A percentile compares a stretch with the other conserved stretches of the same genome.
Conservation (phyloP, 2,329 filamentous ascomycete genomes). For the Tothia fuscella region DNA sequence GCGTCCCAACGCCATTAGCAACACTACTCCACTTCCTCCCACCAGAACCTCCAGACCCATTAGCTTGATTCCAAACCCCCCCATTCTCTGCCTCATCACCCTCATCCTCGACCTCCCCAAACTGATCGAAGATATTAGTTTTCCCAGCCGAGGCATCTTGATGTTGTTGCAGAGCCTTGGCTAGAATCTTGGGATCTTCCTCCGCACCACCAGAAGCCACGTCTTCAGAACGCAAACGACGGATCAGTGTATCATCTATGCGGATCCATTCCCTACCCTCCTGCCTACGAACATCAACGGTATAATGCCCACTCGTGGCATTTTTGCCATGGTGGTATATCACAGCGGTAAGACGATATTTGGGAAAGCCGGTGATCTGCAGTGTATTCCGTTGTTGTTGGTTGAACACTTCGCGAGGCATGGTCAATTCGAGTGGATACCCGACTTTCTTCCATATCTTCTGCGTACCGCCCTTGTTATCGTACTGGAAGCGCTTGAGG, state of each 20-base stretch:
- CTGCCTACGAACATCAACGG: slow-evolving; percentile 88
- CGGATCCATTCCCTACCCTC: slow-evolving; percentile 95
- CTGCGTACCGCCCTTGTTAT: slow-evolving; percentile 73
- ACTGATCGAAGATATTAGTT: slow-evolving; percentile 64
- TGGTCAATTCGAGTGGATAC: slow-evolving; percentile 87
- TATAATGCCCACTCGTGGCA: slow-evolving; percentile 92
- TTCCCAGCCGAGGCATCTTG: slow-evolving; percentile 39
- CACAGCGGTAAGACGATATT: slow-evolving; percentile 76
- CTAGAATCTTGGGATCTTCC: slow-evolving; percentile 60
- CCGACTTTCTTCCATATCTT: slow-evolving; percentile 99
- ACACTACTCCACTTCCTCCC: slow-evolving; percentile 64
- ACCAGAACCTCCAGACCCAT: background rate
- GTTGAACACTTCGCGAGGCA: slow-evolving; percentile 80
- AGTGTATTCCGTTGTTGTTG: slow-evolving; percentile 58
- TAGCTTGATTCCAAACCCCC: slow-evolving; percentile 7
- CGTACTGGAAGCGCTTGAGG: slow-evolving; percentile 94
- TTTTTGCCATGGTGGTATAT: slow-evolving; percentile 98
- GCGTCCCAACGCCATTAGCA: slow-evolving; percentile 41
- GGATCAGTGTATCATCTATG: slow-evolving; percentile 84
- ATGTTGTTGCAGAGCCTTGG: slow-evolving; percentile 53
- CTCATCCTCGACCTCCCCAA: slow-evolving; percentile 46
- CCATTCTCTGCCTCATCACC: slow-evolving; percentile 35
- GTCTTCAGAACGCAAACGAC: slow-evolving; percentile 73
- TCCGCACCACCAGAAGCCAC: slow-evolving; percentile 78
- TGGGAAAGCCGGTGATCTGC: slow-evolving; percentile 57